Evolutionary conservation across 257 asterid genomes (phyloP).

Genomic region (Fraxinus anomala): DNA sequence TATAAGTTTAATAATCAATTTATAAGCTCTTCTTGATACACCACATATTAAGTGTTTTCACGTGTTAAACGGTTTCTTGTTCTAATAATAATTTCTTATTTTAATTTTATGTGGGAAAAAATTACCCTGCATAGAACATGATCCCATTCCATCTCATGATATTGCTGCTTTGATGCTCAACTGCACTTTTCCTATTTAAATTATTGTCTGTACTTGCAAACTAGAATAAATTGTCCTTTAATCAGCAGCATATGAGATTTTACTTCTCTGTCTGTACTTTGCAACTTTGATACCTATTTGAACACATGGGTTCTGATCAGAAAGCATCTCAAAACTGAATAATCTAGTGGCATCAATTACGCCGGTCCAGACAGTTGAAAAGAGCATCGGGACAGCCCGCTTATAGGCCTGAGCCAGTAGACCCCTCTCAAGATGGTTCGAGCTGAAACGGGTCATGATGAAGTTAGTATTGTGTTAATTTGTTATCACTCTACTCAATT

Average conservation of each 20-base stretch:
- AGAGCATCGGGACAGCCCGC: background rate
- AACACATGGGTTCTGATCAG: constrained; percentile 5
- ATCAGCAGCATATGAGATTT: background rate
- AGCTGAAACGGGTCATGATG: background rate
- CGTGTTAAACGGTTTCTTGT: background rate
- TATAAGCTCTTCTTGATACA: background rate
- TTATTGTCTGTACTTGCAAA: background rate
- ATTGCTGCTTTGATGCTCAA: background rate
- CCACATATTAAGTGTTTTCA: background rate
- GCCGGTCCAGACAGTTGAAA: background rate
- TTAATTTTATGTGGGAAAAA: background rate
- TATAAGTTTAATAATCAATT: background rate
- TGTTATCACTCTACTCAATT: background rate
- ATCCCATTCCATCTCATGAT: constrained; percentile 10
- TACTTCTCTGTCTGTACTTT: constrained; percentile 7
- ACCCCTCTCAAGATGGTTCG: background rate
- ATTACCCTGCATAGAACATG: background rate
- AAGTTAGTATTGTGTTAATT: background rate
- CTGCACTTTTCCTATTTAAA: constrained; percentile 1
- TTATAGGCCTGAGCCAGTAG: background rate
- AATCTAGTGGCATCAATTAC: background rate
- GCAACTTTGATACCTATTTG: background rate
- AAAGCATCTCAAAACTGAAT: background rate
- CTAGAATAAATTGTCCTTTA: background rate
- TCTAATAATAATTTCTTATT: background rate